Percentiles rank a stretch among this genome's conserved stretches.
These are phyloP conservation scores for Nicotiana otophora DNA, from an alignment of 257 asterid species.

Conservation along the genomic window DNA sequence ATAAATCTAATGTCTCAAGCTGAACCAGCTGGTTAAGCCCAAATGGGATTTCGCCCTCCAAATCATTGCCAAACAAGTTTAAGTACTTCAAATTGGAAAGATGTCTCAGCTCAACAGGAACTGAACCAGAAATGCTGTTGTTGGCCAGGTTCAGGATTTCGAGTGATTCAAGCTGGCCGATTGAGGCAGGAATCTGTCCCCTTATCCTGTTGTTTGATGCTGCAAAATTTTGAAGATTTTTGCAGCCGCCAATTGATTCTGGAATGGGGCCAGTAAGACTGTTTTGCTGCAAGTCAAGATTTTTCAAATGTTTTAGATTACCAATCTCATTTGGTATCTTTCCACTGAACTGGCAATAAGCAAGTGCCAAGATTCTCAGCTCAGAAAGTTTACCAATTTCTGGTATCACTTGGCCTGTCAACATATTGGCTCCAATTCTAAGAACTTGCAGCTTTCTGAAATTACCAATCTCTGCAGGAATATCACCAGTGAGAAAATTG, in stretches of 20 bases:
- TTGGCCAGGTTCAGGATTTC: constrained; percentile 70
- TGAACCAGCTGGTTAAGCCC: constrained; percentile 45
- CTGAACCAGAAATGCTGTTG: constrained; percentile 62
- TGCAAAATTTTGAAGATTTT: constrained; percentile 50
- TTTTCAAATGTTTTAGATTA: constrained; percentile 42
- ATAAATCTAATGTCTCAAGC: constrained; percentile 52
- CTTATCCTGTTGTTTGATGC: constrained; percentile 59
- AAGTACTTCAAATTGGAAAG: constrained; percentile 50
- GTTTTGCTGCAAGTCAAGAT: constrained; percentile 61
- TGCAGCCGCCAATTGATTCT: constrained; percentile 47
- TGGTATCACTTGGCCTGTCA: constrained; percentile 45
- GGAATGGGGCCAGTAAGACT: constrained; percentile 56
- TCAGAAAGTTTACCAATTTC: constrained; percentile 54
- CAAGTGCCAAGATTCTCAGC: constrained; percentile 54
- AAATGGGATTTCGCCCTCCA: constrained; percentile 57
- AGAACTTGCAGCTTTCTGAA: constrained; percentile 59
- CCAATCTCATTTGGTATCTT: constrained; percentile 67
- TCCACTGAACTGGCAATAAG: constrained; percentile 66
- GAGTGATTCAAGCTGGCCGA: constrained; percentile 45
- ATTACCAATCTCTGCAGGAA: constrained; percentile 56
- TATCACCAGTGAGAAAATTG: constrained; percentile 46
- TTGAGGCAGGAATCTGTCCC: constrained; percentile 57
- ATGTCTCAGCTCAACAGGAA: constrained; percentile 49
- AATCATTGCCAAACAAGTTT: constrained; percentile 62
- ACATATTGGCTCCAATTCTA: constrained; percentile 68